Evolutionary conservation across 106 monocot genomes (phyloP), one percentile per base, ranked within the genome.

Genomic region (Apostasia shenzhenica): DNA sequence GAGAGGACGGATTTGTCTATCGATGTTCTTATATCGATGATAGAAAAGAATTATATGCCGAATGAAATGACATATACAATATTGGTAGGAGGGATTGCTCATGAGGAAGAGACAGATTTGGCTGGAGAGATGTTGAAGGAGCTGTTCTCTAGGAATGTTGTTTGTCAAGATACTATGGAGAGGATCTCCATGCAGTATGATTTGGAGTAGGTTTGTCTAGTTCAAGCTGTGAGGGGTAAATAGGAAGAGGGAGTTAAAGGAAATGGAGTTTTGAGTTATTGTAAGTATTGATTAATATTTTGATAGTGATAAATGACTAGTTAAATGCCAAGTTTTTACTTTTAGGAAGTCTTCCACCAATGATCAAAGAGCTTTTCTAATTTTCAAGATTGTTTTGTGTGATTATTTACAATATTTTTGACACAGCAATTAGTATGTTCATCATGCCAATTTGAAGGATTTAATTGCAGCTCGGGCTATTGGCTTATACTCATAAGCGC

Each of bases 181-280:
- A 91, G 88, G 72, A 88, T 95, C 58, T 76, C 83, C 3, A 82
- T 95, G 88, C 87, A 91, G 69, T 88, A 91, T 72, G 83, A 83
- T 54, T 73, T 95, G 79, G 85, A 94, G 41, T 76, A 81, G 54
- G 55, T 55, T 68, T 45, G 59, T 2, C 0, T 61, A 49, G 10
- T 48, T 74, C 2, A 13, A 42, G 48, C 48, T 53, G 40, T 41
- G 62, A 63, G 10, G 42, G 12, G 8, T 8, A 26, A 26, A 26
- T 26, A 26, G 26, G 26, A 26, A 50, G 50, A 50, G 13, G 13
- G 1, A 45, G 45, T 13, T 12, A 45, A 11, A 45, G 62, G 45
- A 13, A 8, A 45, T 63, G 41, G 42, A 61, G 61, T 43, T 43
- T 61, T 61, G 61, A 61, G 11, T 61, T 13, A 43, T 61, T 61